These are phyloP conservation scores for Labyrinthula sp. DNA, from an alignment of 352 stramenopile species.

Conservation along the genomic window DNA sequence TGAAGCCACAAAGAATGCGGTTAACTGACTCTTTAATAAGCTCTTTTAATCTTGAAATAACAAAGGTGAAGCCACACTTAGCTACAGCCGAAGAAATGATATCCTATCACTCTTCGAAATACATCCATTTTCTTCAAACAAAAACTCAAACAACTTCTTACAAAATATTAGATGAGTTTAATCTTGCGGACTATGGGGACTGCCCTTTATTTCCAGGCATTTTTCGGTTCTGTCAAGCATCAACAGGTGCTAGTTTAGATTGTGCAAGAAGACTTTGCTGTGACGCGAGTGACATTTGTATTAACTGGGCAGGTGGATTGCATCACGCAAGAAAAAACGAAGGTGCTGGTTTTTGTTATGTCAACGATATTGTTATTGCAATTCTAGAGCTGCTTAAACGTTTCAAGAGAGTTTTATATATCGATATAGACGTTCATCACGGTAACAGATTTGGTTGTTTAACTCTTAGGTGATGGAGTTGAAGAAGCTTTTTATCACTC, in stretches of 20 bases:
- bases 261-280: conserved; percentile 87
- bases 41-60: conserved; percentile 89
- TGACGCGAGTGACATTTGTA: conserved; percentile 73
- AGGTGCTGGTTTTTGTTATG: conserved; percentile 79
- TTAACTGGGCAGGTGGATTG: conserved; percentile 91
- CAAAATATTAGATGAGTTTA: conserved; percentile 44
- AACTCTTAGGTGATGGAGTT: no score
- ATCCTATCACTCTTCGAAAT: conserved; percentile 86
- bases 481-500: conserved; percentile 89
- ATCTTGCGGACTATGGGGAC: conserved; percentile 82
- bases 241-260: conserved; percentile 81
- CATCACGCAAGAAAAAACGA: conserved; percentile 96
- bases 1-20: conserved; percentile 80
- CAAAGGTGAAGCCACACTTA: conserved; percentile 67
- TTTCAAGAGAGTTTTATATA: conserved; percentile 89
- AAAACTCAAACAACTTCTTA: conserved; percentile 70
- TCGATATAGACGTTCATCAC: conserved; percentile 98
- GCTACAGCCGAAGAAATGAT: conserved; percentile 70
- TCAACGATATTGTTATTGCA: conserved; percentile 94
- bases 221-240: conserved; percentile 93
- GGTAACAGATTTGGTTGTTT: no score
- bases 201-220: conserved; percentile 96
- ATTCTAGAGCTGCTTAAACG: conserved; percentile 95
- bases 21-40: conserved; percentile 91
- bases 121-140: conserved; percentile 85